phyloP scores from a whole-genome alignment of 805 yeast genomes.

The Vanderwaltozyma yarrowii region DNA sequence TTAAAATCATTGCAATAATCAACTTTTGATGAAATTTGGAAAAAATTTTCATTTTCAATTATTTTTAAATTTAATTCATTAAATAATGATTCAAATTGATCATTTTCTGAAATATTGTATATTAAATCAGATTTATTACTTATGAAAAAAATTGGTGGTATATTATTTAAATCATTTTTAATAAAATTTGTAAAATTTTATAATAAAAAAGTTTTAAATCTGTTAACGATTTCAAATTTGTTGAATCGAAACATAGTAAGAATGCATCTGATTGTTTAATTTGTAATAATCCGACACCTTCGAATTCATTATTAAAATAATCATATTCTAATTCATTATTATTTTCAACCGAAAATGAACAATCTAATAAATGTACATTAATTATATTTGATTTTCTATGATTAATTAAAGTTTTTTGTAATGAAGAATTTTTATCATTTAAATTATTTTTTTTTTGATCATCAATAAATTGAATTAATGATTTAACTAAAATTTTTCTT shows the following conservation, averaged over 20 bases:
- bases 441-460: too few species aligned
- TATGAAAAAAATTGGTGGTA: conserved; percentile 15
- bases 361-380: not conserved
- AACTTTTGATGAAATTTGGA: conserved; percentile 18
- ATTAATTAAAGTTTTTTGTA: not conserved
- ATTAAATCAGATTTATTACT: conserved; percentile 2
- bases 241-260: conserved; percentile 19
- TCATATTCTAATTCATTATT: too few species aligned
- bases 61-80: conserved; percentile 9
- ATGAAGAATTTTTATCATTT: not conserved
- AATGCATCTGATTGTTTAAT: conserved; percentile 25
- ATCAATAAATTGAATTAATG: not conserved
- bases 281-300: conserved; percentile 16
- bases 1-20: conserved; percentile 8
- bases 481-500: not conserved
- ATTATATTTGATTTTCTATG: not conserved
- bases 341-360: not conserved
- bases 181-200: conserved; percentile 12
- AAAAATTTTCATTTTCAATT: conserved; percentile 7
- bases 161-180: conserved; percentile 8
- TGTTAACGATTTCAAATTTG: conserved; percentile 13
- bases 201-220: conserved; percentile 12
- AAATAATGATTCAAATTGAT: conserved; percentile 6
- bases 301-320: conserved; percentile 7
- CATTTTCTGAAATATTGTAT: conserved; percentile 4